Conservation (phyloP, 371 early-diverging fungal genomes). For the Actinomortierella ambigua region DNA sequence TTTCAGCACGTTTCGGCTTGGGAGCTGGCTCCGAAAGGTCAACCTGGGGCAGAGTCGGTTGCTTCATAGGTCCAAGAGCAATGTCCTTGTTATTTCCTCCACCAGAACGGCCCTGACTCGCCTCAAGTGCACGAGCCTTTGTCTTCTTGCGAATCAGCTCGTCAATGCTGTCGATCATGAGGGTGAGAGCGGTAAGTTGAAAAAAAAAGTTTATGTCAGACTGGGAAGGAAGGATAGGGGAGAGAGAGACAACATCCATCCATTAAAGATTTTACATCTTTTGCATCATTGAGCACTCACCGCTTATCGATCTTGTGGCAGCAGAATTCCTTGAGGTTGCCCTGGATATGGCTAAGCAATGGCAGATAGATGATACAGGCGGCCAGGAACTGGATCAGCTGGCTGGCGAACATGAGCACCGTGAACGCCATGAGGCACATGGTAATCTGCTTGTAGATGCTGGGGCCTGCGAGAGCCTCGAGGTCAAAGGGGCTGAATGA, state of each 20-base stretch:
- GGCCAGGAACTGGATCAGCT: constrained; percentile 57
- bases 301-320: constrained; percentile 92
- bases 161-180: constrained; percentile 18
- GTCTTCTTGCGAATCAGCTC: constrained; percentile 37
- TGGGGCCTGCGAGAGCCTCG: constrained; percentile 15
- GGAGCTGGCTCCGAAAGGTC: constrained; percentile 13
- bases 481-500: constrained; percentile 10
- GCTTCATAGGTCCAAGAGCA: constrained; percentile 11
- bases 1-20: no score
- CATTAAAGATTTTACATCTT: no score
- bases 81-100: constrained; percentile 20
- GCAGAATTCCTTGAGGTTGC: constrained; percentile 91
- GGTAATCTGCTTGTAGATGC: constrained; percentile 31
- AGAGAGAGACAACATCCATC: no score
- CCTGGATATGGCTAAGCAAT: constrained; percentile 77
- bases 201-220: not conserved
- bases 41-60: constrained; percentile 35
- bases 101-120: constrained; percentile 6
- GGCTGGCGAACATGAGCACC: constrained; percentile 66
- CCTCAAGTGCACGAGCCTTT: constrained; percentile 24
- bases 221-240: no score
- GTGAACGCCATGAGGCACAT: constrained; percentile 66
- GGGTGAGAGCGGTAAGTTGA: not conserved
- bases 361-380: constrained; percentile 83
- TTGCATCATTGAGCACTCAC: constrained; percentile 25